phyloP scores from a whole-genome alignment of 331 rosid genomes.

The Ulmus americana region DNA sequence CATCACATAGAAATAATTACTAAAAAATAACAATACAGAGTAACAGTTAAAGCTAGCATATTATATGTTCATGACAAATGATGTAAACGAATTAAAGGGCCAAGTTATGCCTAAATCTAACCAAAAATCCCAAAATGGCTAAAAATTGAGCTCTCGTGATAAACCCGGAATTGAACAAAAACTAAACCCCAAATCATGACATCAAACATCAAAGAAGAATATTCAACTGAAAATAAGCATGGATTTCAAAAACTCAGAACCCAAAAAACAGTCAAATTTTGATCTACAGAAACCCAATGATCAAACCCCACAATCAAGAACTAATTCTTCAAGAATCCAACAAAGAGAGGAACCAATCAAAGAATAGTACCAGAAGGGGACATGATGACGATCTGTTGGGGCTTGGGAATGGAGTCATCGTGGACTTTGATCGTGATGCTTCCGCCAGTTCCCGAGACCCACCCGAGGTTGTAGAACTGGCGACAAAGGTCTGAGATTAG shows the following conservation, averaged over 20 bases:
- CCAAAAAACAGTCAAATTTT: conserved; percentile 1
- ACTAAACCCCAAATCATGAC: not conserved
- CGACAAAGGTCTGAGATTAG: conserved; percentile 87
- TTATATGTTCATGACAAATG: too few relatives aligned
- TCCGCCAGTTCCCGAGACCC: conserved; percentile 96
- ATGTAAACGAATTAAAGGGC: not conserved
- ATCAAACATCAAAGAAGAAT: not conserved
- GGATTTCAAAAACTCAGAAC: conserved; percentile 10
- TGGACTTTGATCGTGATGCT: conserved; percentile 81
- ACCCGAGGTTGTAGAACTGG: conserved; percentile 78
- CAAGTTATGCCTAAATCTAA: not conserved
- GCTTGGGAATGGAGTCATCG: conserved; percentile 66
- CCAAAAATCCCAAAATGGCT: not conserved
- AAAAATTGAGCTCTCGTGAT: not conserved
- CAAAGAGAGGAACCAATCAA: not conserved
- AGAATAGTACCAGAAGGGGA: conserved; percentile 68
- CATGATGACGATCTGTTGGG: conserved; percentile 68
- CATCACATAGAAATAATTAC: too few relatives aligned
- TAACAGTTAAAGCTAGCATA: too few relatives aligned
- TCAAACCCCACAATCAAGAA: not conserved
- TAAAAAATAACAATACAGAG: too few relatives aligned
- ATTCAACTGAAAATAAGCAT: not conserved
- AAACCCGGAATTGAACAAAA: not conserved
- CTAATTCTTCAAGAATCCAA: not conserved
- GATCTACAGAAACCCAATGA: conserved; percentile 1